Evolutionary conservation across 345 rosid species (phyloP), one percentile per base, ranked within the genome.

Genomic region (Syzygium oleosum): DNA sequence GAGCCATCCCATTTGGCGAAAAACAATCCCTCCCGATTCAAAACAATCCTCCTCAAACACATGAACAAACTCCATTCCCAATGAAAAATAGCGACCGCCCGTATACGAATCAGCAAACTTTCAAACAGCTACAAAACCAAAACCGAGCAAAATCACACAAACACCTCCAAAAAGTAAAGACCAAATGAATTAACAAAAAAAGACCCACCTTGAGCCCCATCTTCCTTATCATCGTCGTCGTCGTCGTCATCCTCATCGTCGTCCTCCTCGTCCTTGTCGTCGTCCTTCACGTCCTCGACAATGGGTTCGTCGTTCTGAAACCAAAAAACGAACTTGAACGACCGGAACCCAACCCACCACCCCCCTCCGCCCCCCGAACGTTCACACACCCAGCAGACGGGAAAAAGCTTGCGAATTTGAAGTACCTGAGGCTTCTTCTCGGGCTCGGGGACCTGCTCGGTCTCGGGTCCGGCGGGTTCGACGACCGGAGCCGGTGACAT

Each of bases 231-330:
- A 38, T 92, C 94, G 10, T 92, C 97, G 19, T 93, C 96, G 2
- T 96, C 98, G n/a, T 93, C 97, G 7, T 93, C 97, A 3, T 95
- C 98, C 0, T 95, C 97, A 1, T 95, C 98, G 0, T 95, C 97
- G 0, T 93, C 95, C 0, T 93, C 97, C 14, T 93, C 98, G 1
- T 95, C 93, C 29, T 90, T 84, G 3, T 93, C 93, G 14, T 93
- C 95, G 2, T 96, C 98, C 88, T 96, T 95, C 89, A 94, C 94
- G 87, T 95, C 99, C 91, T 94, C 99, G 78, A 94, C 94, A 7
- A 94, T 86, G 34, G 94, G 93, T 61, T 89, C 95, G 84, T 96
- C 97, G 55, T 63, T 89, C 93, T 93, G 88, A 29, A n/a, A 78
- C 3, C 29, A 51, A 46, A 84, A 4, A 34, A 9, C 14, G 49